Evolutionary conservation across 1,284 basidiomycete genomes (phyloP), one percentile per base, ranked within the genome.

Genomic region (Uromyces viciae-fabae): DNA sequence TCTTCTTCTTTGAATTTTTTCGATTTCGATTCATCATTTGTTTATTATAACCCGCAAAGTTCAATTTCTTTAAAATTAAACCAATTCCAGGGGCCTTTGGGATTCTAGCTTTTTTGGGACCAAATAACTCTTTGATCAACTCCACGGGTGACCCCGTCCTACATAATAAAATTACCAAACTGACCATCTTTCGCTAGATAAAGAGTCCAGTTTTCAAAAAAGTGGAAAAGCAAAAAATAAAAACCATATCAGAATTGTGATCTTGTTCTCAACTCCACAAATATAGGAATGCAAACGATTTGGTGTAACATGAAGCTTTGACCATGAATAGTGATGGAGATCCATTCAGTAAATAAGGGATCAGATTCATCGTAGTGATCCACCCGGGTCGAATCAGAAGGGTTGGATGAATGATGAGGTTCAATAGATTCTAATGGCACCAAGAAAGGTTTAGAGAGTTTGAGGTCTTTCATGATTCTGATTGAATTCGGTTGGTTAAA

Each of bases 231-330:
- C 84, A 81, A 86, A 86, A 33, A 73, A 28, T n/a, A n/a, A n/a
- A n/a, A n/a, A n/a, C n/a, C n/a, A n/a, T n/a, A n/a, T n/a, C n/a
- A n/a, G n/a, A n/a, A n/a, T n/a, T n/a, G n/a, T n/a, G n/a, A n/a
- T n/a, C n/a, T n/a, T n/a, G n/a, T n/a, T n/a, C n/a, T n/a, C n/a
- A n/a, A n/a, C n/a, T n/a, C n/a, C n/a, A n/a, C n/a, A 78, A 60
- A 71, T 69, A 82, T 72, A 81, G 83, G 28, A 28, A 4, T 0
- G 84, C 87, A 83, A 83, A 89, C 88, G 83, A 90, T 89, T 85
- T 99, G 96, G 86, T 99, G 96, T 81, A 99, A 87, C 97, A 99
- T 99, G 86, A 99, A 99, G 83, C 94, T 95, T 86, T 99, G 97
- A 0, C 96, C 97, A 84, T 98, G 94, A 85, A 98, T 92, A 83